Base-by-base conservation (phyloP, 257 asterid genomes). In the Solanum habrochaites region DNA sequence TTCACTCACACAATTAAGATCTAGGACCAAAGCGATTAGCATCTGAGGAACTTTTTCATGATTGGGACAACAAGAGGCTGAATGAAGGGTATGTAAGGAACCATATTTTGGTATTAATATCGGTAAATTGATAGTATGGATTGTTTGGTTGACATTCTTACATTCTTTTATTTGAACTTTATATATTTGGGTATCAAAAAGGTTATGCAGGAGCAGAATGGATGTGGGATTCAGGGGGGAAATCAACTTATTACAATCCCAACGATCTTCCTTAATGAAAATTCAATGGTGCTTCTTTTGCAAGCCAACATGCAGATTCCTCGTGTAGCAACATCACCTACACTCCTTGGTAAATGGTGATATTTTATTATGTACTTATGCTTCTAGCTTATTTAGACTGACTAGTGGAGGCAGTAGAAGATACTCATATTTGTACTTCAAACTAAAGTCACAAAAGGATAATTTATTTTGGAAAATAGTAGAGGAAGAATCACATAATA, bases 21-120 rank as follows among this genome's bases (percentile, higher is more conserved):
- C 95, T 93, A 89, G 99, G 99, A 89, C 92, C 97, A 86, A 96
- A 96, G 86, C 96, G 98, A 86, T 77, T 93, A 87, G 99, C 98
- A 81, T 93, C 98, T 74, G 99, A 96, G 77, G 99, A 95, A 86
- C 94, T 96, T 87, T 86, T 85, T 89, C 94, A 90, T 86, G 94
- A 92, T 90, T 93, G 94, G 96, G 98, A 94, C 85, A 93, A 86
- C 87, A 96, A 96, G 94, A 92, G 99, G 91, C 94, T 92, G 86
- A 96, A 96, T 89, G 98, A 97, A 5, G 98, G 98, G 86, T 95
- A 90, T 85, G 98, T 94, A 89, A 85, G 94, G 71, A 82, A 49
- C 71, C 82, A 74, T 9, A 58, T 88, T 87, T 42, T 85, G 80
- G 72, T 81, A 67, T 47, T 80, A 86, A 43, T 77, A 52, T 88